Evolutionary conservation across 75 land plant genomes (phyloP), one percentile per base, ranked within the genome.

Genomic region (Sequoiadendron giganteum): DNA sequence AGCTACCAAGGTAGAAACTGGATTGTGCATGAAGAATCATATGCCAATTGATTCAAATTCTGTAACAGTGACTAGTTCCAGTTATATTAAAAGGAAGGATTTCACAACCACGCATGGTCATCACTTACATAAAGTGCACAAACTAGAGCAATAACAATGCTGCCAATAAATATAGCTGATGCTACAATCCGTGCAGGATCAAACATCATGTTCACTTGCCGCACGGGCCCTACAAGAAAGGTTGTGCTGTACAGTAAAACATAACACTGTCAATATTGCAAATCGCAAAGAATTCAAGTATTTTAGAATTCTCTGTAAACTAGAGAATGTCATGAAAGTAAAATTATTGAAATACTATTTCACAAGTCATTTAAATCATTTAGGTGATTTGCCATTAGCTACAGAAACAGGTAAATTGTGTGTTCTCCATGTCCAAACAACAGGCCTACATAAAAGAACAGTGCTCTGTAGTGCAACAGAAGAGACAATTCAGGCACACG

Each of bases 181-280:
- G 97, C 96, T 86, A 94, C 91, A 13, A 96, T 90, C 7, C 97
- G 96, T 54, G 93, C 97, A 86, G 97, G 96, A 88, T 96, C 97
- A 89, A 96, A 91, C 95, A 96, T 96, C 97, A 96, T 95, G 15
- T 90, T 85, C 68, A 96, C 75, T 90, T 96, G 97, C 73, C 96
- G 65, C 90, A 93, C 92, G 13, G 97, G 97, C 86, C 97, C 97
- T 43, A 96, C 89, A 58, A 96, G 93, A 77, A 96, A 96, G 49
- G 93, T 92, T 84, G 97, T 96, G 94, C 97, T 96, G 97, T 86
- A 88, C 90, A 19, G 86, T 30, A 89, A 82, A 90, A 91, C 36
- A 87, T 58, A 82, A 40, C 75, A 91, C 34, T 82, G 86, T 88
- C 85, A 89, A 73, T 54, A 81, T 78, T 81, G 86, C 83, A 87